Conservation (phyloP, 352 stramenopile genomes). For the Phytopythium cucurbitacearum region DNA sequence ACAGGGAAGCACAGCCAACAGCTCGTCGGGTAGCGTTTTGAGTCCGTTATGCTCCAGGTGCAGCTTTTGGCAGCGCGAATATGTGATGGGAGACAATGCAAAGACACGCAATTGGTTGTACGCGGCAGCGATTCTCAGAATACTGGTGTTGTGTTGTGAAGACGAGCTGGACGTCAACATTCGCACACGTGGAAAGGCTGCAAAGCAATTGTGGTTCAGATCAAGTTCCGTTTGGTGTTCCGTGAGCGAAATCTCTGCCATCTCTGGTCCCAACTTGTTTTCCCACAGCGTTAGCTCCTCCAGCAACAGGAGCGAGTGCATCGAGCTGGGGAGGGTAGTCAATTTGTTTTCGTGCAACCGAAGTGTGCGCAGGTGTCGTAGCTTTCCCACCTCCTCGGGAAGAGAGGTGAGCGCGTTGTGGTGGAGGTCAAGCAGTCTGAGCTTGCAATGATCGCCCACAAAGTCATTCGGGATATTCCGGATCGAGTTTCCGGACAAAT, state of each 20-base stretch:
- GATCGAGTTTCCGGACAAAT: slow-evolving; percentile 17
- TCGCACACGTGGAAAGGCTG: not conserved
- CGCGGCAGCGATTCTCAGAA: slow-evolving; percentile 19
- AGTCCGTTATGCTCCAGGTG: slow-evolving; percentile 46
- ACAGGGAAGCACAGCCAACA: slow-evolving; percentile 34
- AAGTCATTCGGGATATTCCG: slow-evolving; percentile 15
- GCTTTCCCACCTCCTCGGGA: slow-evolving; percentile 28
- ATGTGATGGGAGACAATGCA: slow-evolving; percentile 10
- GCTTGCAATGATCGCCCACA: slow-evolving; percentile 13
- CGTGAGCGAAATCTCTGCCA: slow-evolving; percentile 20
- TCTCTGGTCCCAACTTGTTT: slow-evolving; percentile 9
- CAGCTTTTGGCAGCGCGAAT: slow-evolving; percentile 32
- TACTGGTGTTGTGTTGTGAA: slow-evolving; percentile 6
- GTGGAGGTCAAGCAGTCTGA: slow-evolving; percentile 32
- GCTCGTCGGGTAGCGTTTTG: slow-evolving; percentile 26
- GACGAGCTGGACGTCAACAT: no score
- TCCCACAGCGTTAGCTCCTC: slow-evolving; percentile 17
- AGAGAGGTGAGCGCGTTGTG: slow-evolving; percentile 30
- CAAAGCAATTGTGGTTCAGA: slow-evolving; percentile 41
- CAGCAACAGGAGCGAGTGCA: slow-evolving; percentile 14
- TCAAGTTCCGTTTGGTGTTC: slow-evolving; percentile 19
- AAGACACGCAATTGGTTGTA: slow-evolving; percentile 27
- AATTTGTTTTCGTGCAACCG: slow-evolving; percentile 46
- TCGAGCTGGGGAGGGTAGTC: slow-evolving; percentile 16
- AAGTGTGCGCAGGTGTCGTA: slow-evolving; percentile 23